Evolutionary conservation across 2,329 filamentous ascomycete species (phyloP), one percentile per base, ranked within the genome.

Genomic region (Colletotrichum musicola): DNA sequence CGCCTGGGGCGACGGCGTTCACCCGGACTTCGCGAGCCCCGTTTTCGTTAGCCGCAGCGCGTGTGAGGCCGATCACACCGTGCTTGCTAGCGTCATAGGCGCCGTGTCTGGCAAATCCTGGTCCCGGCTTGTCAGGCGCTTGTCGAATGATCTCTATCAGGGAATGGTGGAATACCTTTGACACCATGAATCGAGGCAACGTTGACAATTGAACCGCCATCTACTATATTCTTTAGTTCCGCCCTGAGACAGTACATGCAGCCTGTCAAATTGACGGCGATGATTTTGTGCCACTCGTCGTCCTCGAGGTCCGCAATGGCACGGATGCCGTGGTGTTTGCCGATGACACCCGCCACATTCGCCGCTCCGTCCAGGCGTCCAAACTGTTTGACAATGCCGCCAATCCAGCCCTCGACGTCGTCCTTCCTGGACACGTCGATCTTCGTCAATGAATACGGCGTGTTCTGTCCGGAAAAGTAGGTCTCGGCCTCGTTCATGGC

Each of bases 191-290:
- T 84, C 51, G 84, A 88, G 27, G 84, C 80, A 30, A 86, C 81
- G 73, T 88, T 90, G 62, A 90, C 88, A 73, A 90, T 89, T 68
- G 86, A 88, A 7, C 86, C 86, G 1, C 84, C 82, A 6, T 81
- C 75, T 22, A 80, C 78, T 55, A 88, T 81, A 47, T 81, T 80
- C 44, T 75, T 75, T 49, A 85, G 77, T 75, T 84, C 76, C 38
- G 82, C 83, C 46, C 84, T 79, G 70, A 86, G 71, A 69, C 83
- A 85, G 73, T 85, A 83, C 83, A 86, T 85, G 47, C 79, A 81
- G n/a, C 84, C 85, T 9, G 83, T 85, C 61, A 86, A 73, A 67
- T 86, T 86, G 51, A 85, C 78, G 6, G 77, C 78, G 40, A 86
- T 84, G 63, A 84, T 82, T 56, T 77, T 80, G 54, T 85, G 74